Percentiles rank a stretch among this genome's conserved stretches.
Conservation (phyloP, 1,284 basidiomycete genomes). For the Mycena sp. region DNA sequence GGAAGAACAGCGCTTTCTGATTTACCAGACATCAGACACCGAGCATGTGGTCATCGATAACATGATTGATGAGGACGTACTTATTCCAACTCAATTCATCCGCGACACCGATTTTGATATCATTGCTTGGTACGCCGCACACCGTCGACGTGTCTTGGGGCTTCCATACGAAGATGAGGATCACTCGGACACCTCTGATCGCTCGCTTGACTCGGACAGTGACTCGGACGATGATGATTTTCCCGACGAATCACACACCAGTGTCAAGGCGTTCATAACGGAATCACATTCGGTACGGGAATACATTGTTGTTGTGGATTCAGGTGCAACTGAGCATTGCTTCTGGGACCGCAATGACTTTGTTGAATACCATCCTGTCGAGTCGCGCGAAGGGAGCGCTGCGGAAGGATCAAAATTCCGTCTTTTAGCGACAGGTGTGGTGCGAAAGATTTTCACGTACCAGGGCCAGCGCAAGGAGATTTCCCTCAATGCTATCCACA, state of each 20-base stretch:
- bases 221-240: background rate
- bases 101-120: background rate
- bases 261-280: background rate
- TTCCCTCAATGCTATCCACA: constrained; percentile 11
- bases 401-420: constrained; percentile 31
- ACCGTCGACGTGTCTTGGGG: background rate
- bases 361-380: constrained; percentile 21
- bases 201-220: background rate
- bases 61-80: background rate
- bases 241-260: background rate
- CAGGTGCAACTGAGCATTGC: constrained; percentile 37
- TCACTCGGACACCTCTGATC: background rate
- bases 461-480: background rate
- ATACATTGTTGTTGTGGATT: constrained; percentile 27
- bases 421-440: constrained; percentile 31
- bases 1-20: background rate
- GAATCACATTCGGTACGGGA: background rate
- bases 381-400: constrained; percentile 19
- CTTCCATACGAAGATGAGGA: background rate
- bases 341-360: constrained; percentile 33
- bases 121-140: background rate
- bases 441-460: constrained; percentile 25
- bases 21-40: constrained; percentile 4
- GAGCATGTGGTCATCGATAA: constrained; percentile 10
- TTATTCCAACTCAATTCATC: background rate